Evolutionary conservation across 192 early-diverging fungal genomes (phyloP), one percentile per base, ranked within the genome.

Genomic region (Spinellus fusiger): DNA sequence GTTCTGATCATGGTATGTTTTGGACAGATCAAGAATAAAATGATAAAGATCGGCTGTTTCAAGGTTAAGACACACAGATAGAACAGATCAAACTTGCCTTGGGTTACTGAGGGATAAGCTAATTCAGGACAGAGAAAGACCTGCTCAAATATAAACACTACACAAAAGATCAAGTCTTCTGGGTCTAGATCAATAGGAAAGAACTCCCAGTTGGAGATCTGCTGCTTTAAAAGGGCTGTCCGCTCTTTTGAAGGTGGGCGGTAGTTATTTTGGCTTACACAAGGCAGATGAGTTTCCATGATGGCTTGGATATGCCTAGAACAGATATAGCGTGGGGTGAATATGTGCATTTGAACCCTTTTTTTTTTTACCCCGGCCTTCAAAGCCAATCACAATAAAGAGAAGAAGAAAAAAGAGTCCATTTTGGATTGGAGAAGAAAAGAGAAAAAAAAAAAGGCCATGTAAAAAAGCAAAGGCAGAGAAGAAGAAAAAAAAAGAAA

Each of bases 131-230:
- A 64, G 33, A 74, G 70, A 54, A 87, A 78, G 37, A 84, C 76
- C 55, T 88, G 86, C 62, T 85, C 77, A 58, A 91, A 80, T 55
- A 91, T 83, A 35, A 91, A 68, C 28, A 81, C 73, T 1, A 84
- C 85, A 46, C 87, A 86, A 54, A 83, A 81, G 54, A 91, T 74
- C 49, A 89, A 65, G 48, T 91, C 87, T 32, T 77, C 73, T 35
- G 81, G 76, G 28, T 69, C 64, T 33, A 91, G 65, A 56, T 87
- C 80, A 64, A 84, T 81, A 22, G 89, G 86, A 64, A 74, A 76
- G 65, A 89, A 88, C 22, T 84, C 82, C 87, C 89, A 89, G 25
- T 81, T 80, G 16, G 82, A 69, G 0, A 90, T 62, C 58, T 74
- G 73, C 33, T 57, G 63, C 29, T 82, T 85, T 27, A 87, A 73